Conservation (phyloP, 192 early-diverging fungal species). For the Coemansia sp. region DNA sequence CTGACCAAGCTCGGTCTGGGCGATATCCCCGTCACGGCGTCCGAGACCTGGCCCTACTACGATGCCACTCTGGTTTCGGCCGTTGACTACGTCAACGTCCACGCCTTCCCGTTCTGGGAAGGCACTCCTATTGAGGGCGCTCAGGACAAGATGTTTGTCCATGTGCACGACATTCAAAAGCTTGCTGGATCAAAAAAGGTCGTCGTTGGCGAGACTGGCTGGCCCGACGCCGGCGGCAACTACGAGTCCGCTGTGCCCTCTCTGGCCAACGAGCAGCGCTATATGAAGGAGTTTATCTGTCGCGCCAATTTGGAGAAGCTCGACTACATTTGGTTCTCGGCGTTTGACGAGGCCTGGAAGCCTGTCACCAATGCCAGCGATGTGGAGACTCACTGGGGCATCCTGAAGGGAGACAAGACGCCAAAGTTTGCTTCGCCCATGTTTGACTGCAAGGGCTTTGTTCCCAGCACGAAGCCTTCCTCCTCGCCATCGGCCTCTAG, state of each 20-base stretch:
- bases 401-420: slow-evolving; percentile 48
- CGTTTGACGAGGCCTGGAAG: slow-evolving; percentile 76
- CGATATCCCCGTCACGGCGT: slow-evolving; percentile 46
- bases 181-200: slow-evolving; percentile 58
- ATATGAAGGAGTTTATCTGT: slow-evolving; percentile 64
- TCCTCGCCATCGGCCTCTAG: not conserved
- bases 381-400: slow-evolving; percentile 59
- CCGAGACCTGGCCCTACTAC: slow-evolving; percentile 55
- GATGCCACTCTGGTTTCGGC: slow-evolving; percentile 54
- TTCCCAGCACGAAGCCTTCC: slow-evolving; percentile 24
- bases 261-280: slow-evolving; percentile 63
- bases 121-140: slow-evolving; percentile 52
- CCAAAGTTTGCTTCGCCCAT: slow-evolving; percentile 49
- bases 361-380: slow-evolving; percentile 52
- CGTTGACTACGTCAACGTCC: slow-evolving; percentile 64
- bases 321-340: slow-evolving; percentile 69
- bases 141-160: slow-evolving; percentile 59
- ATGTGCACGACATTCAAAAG: slow-evolving; percentile 53
- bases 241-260: slow-evolving; percentile 59
- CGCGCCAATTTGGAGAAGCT: slow-evolving; percentile 58
- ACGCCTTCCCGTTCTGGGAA: slow-evolving; percentile 74
- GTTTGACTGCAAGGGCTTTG: slow-evolving; percentile 55
- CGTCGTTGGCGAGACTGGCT: slow-evolving; percentile 71
- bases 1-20: slow-evolving; percentile 42
- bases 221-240: slow-evolving; percentile 61